Conservation (phyloP, 73 alveolate species). For the Stentor roeselii region DNA sequence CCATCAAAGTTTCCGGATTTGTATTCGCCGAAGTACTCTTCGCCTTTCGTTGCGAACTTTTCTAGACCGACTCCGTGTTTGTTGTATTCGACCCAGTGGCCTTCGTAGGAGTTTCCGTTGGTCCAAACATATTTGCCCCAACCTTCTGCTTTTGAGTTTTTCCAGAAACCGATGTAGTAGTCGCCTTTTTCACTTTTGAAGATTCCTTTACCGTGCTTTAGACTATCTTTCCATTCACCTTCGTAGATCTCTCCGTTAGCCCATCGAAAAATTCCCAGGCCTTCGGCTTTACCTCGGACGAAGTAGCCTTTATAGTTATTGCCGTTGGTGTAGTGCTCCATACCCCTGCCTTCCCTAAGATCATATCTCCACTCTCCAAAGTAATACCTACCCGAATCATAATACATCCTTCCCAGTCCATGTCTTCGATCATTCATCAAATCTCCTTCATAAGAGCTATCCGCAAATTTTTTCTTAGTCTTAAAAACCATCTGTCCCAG, state of each 20-base stretch:
- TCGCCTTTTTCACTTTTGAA: conserved; percentile 37
- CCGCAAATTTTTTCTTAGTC: not conserved
- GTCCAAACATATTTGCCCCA: conserved; percentile 53
- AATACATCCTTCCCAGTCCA: conserved; percentile 7
- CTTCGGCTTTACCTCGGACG: conserved; percentile 50
- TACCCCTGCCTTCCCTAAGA: conserved; percentile 54
- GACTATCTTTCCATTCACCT: conserved; percentile 41
- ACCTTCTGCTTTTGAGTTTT: conserved; percentile 68
- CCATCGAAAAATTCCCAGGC: conserved; percentile 61
- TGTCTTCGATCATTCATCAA: not conserved
- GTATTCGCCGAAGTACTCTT: conserved; percentile 43
- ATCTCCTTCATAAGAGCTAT: conserved; percentile 17
- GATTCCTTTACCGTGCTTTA: conserved; percentile 38
- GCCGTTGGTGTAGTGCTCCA: conserved; percentile 36
- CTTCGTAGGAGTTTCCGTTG: conserved; percentile 30
- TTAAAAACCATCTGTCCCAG: not conserved
- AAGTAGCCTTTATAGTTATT: conserved; percentile 21
- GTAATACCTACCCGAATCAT: conserved; percentile 20
- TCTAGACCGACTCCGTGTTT: conserved; percentile 22
- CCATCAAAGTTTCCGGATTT: conserved; percentile 33
- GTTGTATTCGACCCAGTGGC: not conserved
- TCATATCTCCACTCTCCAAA: conserved; percentile 15
- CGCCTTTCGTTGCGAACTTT: conserved; percentile 45
- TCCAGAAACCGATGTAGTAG: conserved; percentile 46
- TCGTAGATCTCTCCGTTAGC: conserved; percentile 37